These are phyloP conservation scores for Euphorbia lathyris DNA, from an alignment of 345 rosid species.

Conservation along the genomic window DNA sequence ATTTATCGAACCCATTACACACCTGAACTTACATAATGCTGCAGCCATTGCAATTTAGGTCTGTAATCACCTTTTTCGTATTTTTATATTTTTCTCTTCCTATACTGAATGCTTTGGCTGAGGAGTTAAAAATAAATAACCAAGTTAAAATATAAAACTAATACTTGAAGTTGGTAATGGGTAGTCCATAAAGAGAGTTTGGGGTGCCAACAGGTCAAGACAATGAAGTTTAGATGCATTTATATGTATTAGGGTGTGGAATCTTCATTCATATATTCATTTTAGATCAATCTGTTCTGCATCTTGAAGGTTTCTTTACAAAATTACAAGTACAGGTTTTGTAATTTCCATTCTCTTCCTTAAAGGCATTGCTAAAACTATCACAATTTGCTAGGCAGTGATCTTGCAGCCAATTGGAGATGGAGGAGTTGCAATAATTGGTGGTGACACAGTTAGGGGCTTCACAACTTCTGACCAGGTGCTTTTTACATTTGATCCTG, in stretches of 20 bases:
- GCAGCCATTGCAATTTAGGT: neutral
- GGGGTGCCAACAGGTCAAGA: neutral
- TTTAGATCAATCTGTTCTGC: neutral
- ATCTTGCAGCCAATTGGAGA: conserved; percentile 92
- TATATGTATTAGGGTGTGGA: neutral
- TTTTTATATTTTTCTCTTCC: neutral
- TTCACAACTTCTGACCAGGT: conserved; percentile 93
- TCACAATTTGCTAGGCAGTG: conserved; percentile 57
- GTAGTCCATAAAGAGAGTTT: neutral
- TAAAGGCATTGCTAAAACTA: conserved; percentile 13
- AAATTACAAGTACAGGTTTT: neutral
- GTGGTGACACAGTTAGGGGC: conserved; percentile 89
- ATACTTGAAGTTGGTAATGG: neutral
- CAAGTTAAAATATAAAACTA: neutral
- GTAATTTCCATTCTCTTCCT: neutral
- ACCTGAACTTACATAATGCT: neutral
- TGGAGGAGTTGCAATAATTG: conserved; percentile 65
- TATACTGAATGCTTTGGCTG: neutral
- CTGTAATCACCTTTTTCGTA: neutral
- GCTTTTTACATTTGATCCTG: neutral
- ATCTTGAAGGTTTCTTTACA: neutral
- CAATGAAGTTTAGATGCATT: neutral
- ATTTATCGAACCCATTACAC: neutral
- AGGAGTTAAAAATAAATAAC: neutral
- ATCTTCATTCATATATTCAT: neutral